Evolutionary conservation across 2,329 filamentous ascomycete species (phyloP), one percentile per base, ranked within the genome.

Genomic region (Westerdykella aurantiaca): DNA sequence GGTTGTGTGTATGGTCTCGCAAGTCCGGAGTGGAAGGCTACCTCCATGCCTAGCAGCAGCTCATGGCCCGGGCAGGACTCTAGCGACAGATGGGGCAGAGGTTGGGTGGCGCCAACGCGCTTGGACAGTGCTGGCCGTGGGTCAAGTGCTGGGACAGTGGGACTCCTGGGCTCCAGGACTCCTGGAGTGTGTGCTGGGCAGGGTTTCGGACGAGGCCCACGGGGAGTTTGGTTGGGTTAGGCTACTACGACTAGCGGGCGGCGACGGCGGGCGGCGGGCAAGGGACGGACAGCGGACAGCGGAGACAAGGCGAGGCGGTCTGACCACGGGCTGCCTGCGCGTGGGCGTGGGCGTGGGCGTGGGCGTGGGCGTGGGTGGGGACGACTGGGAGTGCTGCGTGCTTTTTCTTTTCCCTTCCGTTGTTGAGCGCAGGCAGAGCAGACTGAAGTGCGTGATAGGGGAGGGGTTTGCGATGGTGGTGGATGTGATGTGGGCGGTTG

Each of bases 11-110:
- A 51, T 38, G 53, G 48, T 47, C 55, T 45, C 25, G 50, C 55
- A 50, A 57, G 55, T 41, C 53, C 55, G 42, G 54, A 50, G 45
- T 60, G 57, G 40, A 61, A 55, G 47, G 56, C 58, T 41, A 62
- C 58, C 59, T 66, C 61, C 63, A 67, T 67, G 49, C 48, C 18
- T 21, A 21, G 18, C 56, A 62, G 47, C 49, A 46, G 49, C 46
- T 60, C 60, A 64, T 63, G 43, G 53, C 59, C 57, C 47, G 34
- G 41, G 17, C 42, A 23, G 37, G 41, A 43, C 45, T 48, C 40
- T 41, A 48, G 47, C 18, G 18, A 21, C 18, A 21, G 18, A 21
- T 21, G 43, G 29, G 43, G 44, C 25, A 46, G 38, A 11, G 40
- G 31, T 22, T 37, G 38, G 50, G 52, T 50, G 49, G 55, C 50